These are phyloP conservation scores for Eucalyptus lansdowneana DNA, from an alignment of 345 rosid genomes.

Conservation along the genomic window DNA sequence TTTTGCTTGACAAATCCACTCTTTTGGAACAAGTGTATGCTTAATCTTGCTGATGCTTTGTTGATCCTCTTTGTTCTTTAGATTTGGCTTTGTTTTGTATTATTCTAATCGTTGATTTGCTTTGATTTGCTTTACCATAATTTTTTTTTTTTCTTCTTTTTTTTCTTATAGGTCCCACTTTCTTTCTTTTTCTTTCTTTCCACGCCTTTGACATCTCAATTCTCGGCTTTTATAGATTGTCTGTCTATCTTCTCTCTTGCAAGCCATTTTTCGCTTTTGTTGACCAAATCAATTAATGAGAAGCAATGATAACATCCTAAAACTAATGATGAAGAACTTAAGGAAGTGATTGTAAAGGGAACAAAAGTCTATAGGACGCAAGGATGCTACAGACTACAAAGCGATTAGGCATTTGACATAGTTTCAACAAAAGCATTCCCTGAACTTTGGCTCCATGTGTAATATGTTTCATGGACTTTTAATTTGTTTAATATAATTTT, in stretches of 20 bases:
- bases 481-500: too few relatives aligned
- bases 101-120: too few relatives aligned
- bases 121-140: too few relatives aligned
- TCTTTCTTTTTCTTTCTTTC: neutral
- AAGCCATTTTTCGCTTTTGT: neutral
- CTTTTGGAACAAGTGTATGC: too few relatives aligned
- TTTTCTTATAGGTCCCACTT: neutral
- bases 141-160: too few relatives aligned
- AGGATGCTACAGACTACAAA: neutral
- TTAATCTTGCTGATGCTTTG: too few relatives aligned
- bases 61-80: too few relatives aligned
- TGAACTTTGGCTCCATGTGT: too few relatives aligned
- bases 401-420: neutral
- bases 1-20: too few relatives aligned
- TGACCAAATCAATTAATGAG: neutral
- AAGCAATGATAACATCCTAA: neutral
- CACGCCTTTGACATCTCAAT: neutral
- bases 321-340: neutral
- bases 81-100: too few relatives aligned
- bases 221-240: neutral
- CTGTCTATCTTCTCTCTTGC: neutral
- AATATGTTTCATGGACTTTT: accelerated
- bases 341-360: neutral
- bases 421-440: neutral
- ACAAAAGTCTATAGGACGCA: neutral